Conservation (phyloP, 768 basidiomycete genomes). For the Russula lepida region DNA sequence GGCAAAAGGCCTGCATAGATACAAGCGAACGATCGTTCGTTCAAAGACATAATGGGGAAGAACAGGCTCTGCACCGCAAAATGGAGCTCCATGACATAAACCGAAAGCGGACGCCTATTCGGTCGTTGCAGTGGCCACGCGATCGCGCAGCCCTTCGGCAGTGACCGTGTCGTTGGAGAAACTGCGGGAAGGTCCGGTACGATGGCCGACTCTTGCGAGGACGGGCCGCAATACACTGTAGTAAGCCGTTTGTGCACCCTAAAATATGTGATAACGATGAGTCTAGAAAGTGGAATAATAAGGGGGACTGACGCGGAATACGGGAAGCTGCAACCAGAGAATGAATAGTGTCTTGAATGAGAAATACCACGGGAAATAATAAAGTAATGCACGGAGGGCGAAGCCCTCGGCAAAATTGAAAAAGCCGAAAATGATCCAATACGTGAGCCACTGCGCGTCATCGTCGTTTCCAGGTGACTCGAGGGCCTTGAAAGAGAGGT, state of each 20-base stretch:
- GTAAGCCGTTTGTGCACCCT: slow-evolving; percentile 88
- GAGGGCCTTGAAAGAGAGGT: slow-evolving; percentile 90
- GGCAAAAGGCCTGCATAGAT: not conserved
- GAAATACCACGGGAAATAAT: slow-evolving; percentile 93
- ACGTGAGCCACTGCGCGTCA: slow-evolving; percentile 94
- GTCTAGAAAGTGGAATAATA: not conserved
- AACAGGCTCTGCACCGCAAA: not conserved
- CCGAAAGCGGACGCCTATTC: slow-evolving; percentile 23
- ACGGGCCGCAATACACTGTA: slow-evolving; percentile 69
- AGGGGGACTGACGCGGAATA: slow-evolving; percentile 59
- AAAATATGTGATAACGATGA: slow-evolving; percentile 6
- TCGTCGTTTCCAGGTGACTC: slow-evolving; percentile 77
- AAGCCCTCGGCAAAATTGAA: slow-evolving; percentile 90
- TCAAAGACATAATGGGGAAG: not conserved
- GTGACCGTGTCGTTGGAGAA: slow-evolving; percentile 47
- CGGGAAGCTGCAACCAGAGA: slow-evolving; percentile 85
- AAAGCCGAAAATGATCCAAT: slow-evolving; percentile 93
- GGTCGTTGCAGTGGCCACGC: slow-evolving; percentile 34
- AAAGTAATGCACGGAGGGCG: slow-evolving; percentile 73
- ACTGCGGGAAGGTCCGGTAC: slow-evolving; percentile 34
- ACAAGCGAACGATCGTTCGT: slow-evolving; percentile 8
- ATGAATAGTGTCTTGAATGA: slow-evolving; percentile 88
- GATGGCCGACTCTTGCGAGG: slow-evolving; percentile 50
- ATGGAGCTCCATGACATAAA: not conserved
- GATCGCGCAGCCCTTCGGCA: slow-evolving; percentile 40